Base-by-base conservation (phyloP, 2,329 filamentous ascomycete genomes). In the Xylariaceae sp. region DNA sequence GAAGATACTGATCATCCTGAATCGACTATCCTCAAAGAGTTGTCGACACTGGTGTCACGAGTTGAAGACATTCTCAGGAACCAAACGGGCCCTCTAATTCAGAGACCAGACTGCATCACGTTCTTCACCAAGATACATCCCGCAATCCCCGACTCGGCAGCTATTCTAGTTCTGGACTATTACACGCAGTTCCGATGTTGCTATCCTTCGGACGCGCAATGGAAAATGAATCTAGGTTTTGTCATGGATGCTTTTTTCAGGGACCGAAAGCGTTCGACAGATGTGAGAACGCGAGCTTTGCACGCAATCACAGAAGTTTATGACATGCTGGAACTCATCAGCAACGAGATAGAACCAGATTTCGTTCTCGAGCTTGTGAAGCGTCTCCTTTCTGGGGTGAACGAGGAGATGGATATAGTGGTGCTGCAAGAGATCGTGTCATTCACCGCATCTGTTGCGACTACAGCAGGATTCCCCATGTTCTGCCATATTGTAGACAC, bases 171-270 rank as follows among this genome's bases (percentile, higher is more conserved):
- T 23, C 79, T 91, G 49, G 81, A 84, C 50, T 85, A 89, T 69
- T 88, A 87, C 64, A 80, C 82, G 57, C 83, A 89, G 56, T 87
- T 88, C 64, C 80, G 87, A 51, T 86, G 84, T 67, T 88, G 89
- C 66, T 88, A 87, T 50, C 88, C 88, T 2, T 89, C 88, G 0
- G 87, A 90, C 66, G 73, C 80, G 51, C 77, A 83, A 42, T 92
- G 88, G 88, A 80, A 88, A 62, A 74, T 80, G 2, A 88, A 89
- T 55, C 77, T 88, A 56, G 75, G 76, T 13, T 74, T 83, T 30
- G 79, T 91, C 1, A 71, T 90, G 13, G 76, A 82, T 17, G 80
- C 80, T 0, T 87, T 91, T 68, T 85, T 89, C 66, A 80, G 81
- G 48, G 83, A 89, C 67, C 78, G 78, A 37, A 76, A 73, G 9